Evolutionary conservation across 2,329 filamentous ascomycete species (phyloP).

Genomic region (Scytalidium sp.): DNA sequence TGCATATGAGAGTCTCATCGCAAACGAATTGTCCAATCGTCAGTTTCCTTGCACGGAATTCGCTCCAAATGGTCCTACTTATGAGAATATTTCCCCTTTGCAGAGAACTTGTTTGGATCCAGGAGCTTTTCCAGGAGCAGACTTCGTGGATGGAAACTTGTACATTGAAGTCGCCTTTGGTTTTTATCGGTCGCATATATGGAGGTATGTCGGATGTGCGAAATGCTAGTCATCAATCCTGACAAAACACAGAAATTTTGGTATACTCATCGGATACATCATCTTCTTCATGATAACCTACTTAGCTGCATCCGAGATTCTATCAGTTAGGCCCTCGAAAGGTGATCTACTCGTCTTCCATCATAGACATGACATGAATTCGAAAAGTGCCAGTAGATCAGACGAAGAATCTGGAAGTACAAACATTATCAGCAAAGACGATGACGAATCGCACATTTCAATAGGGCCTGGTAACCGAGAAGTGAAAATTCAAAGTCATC

Average conservation of each 20-base stretch:
- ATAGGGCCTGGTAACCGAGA: constrained; percentile 16
- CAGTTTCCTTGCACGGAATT: constrained; percentile 19
- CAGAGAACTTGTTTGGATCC: constrained; percentile 51
- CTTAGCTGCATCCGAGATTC: constrained; percentile 61
- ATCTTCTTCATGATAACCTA: constrained; percentile 60
- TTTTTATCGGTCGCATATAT: constrained; percentile 58
- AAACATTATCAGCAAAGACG: too few species aligned
- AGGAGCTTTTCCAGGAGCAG: constrained; percentile 53
- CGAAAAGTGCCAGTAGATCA: constrained; percentile 1
- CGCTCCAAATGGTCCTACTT: constrained; percentile 16
- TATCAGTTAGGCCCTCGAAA: constrained; percentile 66
- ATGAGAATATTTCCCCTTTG: constrained; percentile 6
- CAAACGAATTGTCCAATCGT: constrained; percentile 68
- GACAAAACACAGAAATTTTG: constrained; percentile 50
- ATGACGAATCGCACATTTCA: too few species aligned
- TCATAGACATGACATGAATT: constrained; percentile 52
- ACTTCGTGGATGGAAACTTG: constrained; percentile 51
- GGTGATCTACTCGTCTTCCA: constrained; percentile 75
- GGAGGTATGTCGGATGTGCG: constrained; percentile 44
- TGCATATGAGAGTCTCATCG: constrained; percentile 75
- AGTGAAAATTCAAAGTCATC: constrained; percentile 19
- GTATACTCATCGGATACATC: constrained; percentile 64
- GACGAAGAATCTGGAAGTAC: constrained; percentile 17
- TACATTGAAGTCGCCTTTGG: constrained; percentile 54
- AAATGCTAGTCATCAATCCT: background rate